Base-by-base conservation (phyloP, 2,329 filamentous ascomycete genomes). In the Pseudogymnoascus destructans region DNA sequence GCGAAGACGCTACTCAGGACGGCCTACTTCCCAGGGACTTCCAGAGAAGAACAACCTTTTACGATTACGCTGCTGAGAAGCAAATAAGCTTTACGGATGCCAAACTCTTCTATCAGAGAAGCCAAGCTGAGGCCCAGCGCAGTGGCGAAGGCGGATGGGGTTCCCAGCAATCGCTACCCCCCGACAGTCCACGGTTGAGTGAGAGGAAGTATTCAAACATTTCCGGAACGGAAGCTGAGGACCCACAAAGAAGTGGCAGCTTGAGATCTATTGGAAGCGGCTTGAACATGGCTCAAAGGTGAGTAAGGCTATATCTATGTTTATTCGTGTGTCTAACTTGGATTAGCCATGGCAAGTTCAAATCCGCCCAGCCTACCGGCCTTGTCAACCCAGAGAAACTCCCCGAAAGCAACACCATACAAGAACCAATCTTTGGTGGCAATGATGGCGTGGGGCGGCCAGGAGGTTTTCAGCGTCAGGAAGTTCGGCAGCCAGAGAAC, bases 21-120 rank as follows among this genome's bases (percentile, higher is more conserved):
- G 81, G 80, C 58, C 80, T 85, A 76, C 74, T 85, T 8, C 74
- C 75, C 19, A 75, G 82, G 61, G 82, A 85, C 67, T 69, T 81
- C 57, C 81, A 80, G 32, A 78, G 78, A 61, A 85, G 85, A 69
- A 95, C 90, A 7, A 88, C 91, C 17, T 95, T 90, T 69, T 96
- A 95, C 73, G 91, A 96, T 71, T 89, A 92, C 67, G 86, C 92
- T 57, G 87, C 89, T 57, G 93, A 98, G 72, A 95, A 93, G 67
- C 88, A 92, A 68, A 87, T 95, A 83, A 95, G 86, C 67, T 90
- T 95, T 71, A 85, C 88, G 23, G 93, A 98, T 70, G 89, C 92
- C 60, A 97, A 95, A 72, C 79, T 96, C 62, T 95, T 97, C 74
- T 98, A 95, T 71, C 92, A 96, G 73, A 80, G 88, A 64, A 90